Base-by-base conservation (phyloP, 805 yeast species). In the Starmerella stigmatis region DNA sequence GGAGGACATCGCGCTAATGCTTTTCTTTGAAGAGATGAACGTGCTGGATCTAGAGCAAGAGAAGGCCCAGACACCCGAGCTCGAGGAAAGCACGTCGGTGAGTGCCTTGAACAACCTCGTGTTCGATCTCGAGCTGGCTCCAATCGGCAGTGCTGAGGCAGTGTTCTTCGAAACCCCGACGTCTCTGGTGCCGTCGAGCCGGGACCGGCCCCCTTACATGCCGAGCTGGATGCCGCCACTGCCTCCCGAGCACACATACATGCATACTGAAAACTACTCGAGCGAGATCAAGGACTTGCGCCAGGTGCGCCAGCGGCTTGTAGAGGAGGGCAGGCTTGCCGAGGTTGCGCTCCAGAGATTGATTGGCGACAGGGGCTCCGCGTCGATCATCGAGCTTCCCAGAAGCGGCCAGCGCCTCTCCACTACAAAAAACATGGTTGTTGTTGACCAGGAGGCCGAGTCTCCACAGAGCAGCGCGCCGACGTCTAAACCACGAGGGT, bases 231-330 rank as follows among this genome's bases (percentile, higher is more conserved):
- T 89, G 54, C 98, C 98, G 0, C 76, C 77, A 11, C 69, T 89
- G 23, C 98, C 98, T 1, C 95, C 97, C 0, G 94, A 86, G 57
- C 94, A 88, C 62, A 89, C 97, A 0, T 89, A 81, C 60, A 78
- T 76, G 61, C 74, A 78, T 45, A 82, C 95, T 0, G 81, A 94
- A 0, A 71, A 72, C 51, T 86, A 68, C 59, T 71, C 78, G 45
- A 67, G 75, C 20, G 69, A 79, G 17, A 64, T 78, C 13, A 73
- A 78, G 1, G 89, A 85, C 57, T 84, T 88, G 49, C 75, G 80
- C 51, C 67, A 73, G 46, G 70, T 89, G 44, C 70, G 89, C 50
- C 75, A 81, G 45, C 74, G 75, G 55, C 67, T 88, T 42, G 88
- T 85, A 2, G 78, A 77, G 41, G 96, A 89, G 60, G 83, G 94